Conservation (phyloP, 2,329 filamentous ascomycete genomes). For the Diaporthe ilicicola region DNA sequence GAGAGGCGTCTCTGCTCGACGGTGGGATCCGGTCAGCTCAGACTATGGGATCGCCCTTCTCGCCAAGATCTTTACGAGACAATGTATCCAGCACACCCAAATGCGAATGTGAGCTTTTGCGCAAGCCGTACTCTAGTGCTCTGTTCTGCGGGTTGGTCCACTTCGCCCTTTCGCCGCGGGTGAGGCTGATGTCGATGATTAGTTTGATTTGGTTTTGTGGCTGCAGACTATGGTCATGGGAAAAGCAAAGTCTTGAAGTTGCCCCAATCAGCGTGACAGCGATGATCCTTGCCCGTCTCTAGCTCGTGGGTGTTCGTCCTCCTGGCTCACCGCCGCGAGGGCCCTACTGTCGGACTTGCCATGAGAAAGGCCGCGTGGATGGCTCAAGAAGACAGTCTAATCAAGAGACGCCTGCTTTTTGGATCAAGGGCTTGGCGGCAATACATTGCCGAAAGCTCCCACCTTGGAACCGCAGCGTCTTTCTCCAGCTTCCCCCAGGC, state of each 20-base stretch:
- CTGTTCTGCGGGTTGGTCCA: neutral
- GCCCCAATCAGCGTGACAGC: neutral
- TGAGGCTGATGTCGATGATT: neutral
- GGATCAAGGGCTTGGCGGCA: neutral
- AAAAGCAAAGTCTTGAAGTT: neutral
- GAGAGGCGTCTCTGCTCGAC: neutral
- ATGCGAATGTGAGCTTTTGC: conserved; percentile 7
- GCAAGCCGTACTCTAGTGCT: neutral
- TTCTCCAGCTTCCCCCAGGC: neutral
- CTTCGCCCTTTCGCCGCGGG: neutral
- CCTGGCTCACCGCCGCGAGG: conserved; percentile 10
- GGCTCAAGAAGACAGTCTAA: neutral
- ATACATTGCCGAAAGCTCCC: neutral
- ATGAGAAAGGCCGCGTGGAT: neutral
- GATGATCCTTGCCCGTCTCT: neutral
- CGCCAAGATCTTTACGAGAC: neutral
- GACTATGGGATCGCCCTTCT: neutral
- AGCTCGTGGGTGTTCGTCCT: neutral
- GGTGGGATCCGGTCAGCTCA: conserved; percentile 14
- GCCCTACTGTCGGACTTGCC: neutral
- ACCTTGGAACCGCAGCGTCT: neutral
- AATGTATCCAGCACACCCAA: neutral
- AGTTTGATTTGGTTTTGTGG: conserved; percentile 8
- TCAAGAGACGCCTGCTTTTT: neutral
- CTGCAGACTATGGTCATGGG: conserved; percentile 7